Evolutionary conservation across 192 early-diverging fungal species (phyloP).

Genomic region (Haplosporangium gracile): DNA sequence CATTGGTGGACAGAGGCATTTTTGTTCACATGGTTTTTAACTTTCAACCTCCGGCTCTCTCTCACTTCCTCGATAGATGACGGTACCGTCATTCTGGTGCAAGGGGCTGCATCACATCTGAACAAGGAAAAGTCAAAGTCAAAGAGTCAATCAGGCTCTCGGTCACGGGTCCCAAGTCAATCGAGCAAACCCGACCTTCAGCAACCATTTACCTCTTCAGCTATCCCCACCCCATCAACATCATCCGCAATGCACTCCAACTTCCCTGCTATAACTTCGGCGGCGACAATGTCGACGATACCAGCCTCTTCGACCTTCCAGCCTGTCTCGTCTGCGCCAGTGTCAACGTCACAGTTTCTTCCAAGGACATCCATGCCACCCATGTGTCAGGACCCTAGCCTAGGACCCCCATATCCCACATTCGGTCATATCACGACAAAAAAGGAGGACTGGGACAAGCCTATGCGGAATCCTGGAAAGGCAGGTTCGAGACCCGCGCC

Average conservation of each 20-base stretch:
- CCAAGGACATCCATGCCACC: conserved; percentile 15
- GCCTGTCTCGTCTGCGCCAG: neutral
- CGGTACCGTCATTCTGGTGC: conserved; percentile 4
- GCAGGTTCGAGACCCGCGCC: neutral
- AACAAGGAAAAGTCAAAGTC: conserved; percentile 11
- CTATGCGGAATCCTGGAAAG: conserved; percentile 12
- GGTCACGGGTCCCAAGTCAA: conserved; percentile 4
- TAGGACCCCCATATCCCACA: conserved; percentile 18
- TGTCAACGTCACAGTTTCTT: neutral
- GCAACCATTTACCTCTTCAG: neutral
- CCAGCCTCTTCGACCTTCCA: conserved; percentile 5
- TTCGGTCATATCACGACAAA: conserved; percentile 30
- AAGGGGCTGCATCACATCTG: neutral
- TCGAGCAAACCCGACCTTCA: conserved; percentile 17
- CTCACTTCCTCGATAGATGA: conserved; percentile 12
- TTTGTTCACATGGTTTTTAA: neutral
- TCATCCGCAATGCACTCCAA: neutral
- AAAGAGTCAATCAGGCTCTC: conserved; percentile 17
- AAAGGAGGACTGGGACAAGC: conserved; percentile 32
- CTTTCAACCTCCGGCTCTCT: neutral
- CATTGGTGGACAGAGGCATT: neutral
- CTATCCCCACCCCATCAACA: neutral
- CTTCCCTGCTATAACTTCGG: neutral
- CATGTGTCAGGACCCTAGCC: conserved; percentile 40
- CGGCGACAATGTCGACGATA: conserved; percentile 7